Conservation (phyloP, 108 stramenopile genomes). For the Nannochloropsis oceanica region DNA sequence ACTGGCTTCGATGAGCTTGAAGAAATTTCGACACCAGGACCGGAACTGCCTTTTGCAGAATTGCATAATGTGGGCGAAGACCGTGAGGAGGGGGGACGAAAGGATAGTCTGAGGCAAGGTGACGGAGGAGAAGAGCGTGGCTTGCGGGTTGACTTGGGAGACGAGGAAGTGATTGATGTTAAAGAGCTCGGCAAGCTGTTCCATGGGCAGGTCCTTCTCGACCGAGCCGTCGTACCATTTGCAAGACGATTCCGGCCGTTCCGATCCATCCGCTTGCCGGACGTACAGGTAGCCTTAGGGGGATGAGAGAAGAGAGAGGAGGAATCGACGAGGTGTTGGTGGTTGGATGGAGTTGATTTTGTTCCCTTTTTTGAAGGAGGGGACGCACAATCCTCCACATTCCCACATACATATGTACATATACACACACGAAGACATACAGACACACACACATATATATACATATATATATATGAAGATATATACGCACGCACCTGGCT, state of each 20-base stretch:
- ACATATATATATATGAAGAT: neutral
- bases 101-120: conserved; percentile 25
- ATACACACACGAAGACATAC: neutral
- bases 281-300: neutral
- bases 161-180: conserved; percentile 97
- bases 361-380: no score
- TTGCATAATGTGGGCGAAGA: conserved; percentile 54
- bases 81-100: conserved; percentile 42
- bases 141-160: conserved; percentile 53
- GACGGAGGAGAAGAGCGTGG: conserved; percentile 25
- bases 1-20: no score
- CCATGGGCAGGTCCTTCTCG: conserved; percentile 92
- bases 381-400: no score
- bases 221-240: conserved; percentile 62
- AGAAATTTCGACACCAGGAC: conserved; percentile 7
- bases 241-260: no score
- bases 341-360: neutral
- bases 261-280: conserved; percentile 9
- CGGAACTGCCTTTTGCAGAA: conserved; percentile 71
- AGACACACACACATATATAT: neutral
- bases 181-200: conserved; percentile 93
- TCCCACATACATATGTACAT: neutral
- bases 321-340: neutral
- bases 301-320: neutral
- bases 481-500: neutral